These are phyloP conservation scores for Dysphania ambrosioides DNA, from an alignment of 148 eudicot species.

Conservation along the genomic window DNA sequence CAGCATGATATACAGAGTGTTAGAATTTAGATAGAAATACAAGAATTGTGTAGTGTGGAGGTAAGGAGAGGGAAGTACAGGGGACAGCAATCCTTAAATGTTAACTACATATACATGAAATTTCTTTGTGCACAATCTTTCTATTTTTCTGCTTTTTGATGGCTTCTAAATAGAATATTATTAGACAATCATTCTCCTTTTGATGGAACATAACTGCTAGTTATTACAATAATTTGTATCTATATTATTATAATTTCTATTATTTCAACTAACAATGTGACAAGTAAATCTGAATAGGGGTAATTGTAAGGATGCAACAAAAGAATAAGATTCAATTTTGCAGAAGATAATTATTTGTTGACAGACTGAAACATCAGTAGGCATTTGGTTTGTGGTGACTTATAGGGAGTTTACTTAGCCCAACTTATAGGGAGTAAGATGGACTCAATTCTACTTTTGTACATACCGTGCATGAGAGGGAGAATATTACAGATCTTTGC, in stretches of 20 bases:
- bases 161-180: not conserved
- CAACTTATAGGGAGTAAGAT: too few species aligned
- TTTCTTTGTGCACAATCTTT: not conserved
- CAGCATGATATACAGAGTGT: not conserved
- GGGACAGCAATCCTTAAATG: not conserved
- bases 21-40: not conserved
- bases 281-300: too few species aligned
- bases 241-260: too few species aligned
- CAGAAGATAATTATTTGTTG: too few species aligned
- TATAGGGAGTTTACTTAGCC: too few species aligned
- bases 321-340: too few species aligned
- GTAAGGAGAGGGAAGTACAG: not conserved
- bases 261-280: not conserved
- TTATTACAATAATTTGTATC: too few species aligned
- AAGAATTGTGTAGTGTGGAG: not conserved
- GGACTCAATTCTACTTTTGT: too few species aligned
- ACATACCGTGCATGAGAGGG: too few species aligned
- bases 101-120: not conserved
- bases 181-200: not conserved
- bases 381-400: not conserved
- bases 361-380: not conserved
- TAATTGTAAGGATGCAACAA: too few species aligned
- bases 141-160: too few species aligned
- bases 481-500: not conserved
- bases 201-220: too few species aligned